phyloP scores from a whole-genome alignment of 805 yeast species.

The Yarrowia sp. region DNA sequence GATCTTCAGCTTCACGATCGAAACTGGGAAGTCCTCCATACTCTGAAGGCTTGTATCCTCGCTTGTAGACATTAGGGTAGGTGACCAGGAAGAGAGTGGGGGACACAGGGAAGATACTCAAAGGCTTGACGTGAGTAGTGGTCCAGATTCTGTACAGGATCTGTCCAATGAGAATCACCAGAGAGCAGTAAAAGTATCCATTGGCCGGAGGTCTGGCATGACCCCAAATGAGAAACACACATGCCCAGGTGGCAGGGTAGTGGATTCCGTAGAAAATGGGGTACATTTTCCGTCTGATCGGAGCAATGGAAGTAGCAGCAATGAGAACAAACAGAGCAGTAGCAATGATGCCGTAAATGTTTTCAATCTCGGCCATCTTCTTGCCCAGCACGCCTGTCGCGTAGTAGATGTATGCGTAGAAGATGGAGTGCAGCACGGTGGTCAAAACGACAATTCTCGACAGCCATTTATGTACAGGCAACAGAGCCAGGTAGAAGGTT shows the following conservation, averaged over 20 bases:
- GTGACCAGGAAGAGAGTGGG: conserved; percentile 50
- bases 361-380: conserved; percentile 50
- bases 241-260: conserved; percentile 73
- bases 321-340: conserved; percentile 61
- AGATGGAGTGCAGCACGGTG: conserved; percentile 59
- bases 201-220: conserved; percentile 82
- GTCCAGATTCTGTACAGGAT: conserved; percentile 48
- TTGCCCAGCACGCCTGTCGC: conserved; percentile 48
- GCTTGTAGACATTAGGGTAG: conserved; percentile 48
- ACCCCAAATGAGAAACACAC: conserved; percentile 60
- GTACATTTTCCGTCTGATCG: conserved; percentile 59
- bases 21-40: not conserved
- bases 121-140: conserved; percentile 31
- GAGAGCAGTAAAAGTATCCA: conserved; percentile 53
- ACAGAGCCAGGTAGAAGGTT: conserved; percentile 63
- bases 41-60: conserved; percentile 29
- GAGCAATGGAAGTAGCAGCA: conserved; percentile 63
- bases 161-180: conserved; percentile 56
- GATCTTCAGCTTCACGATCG: not conserved
- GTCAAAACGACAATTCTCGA: conserved; percentile 72
- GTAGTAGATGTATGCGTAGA: conserved; percentile 49
- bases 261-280: conserved; percentile 67
- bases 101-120: conserved; percentile 42
- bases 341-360: conserved; percentile 70
- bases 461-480: conserved; percentile 90